Evolutionary conservation across 1,284 basidiomycete genomes (phyloP).

Genomic region (Microbotryum scabiosae): DNA sequence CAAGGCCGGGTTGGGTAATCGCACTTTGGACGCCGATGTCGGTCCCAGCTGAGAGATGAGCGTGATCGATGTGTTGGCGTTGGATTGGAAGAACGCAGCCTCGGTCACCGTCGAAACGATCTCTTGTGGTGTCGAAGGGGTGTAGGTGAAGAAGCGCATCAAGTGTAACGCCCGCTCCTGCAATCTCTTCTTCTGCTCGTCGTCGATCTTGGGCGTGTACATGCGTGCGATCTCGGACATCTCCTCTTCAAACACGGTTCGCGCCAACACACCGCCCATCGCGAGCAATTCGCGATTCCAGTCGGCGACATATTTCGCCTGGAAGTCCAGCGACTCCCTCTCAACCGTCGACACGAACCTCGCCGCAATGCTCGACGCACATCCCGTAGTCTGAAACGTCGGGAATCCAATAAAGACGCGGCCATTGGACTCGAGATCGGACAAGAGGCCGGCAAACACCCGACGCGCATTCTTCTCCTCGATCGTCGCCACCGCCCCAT

Average conservation of each 20-base stretch:
- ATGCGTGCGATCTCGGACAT: constrained; percentile 45
- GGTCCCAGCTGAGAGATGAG: constrained; percentile 76
- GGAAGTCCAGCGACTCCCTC: constrained; percentile 56
- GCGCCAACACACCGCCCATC: constrained; percentile 64
- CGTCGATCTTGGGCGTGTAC: constrained; percentile 40
- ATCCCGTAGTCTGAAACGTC: constrained; percentile 85
- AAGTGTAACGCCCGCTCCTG: constrained; percentile 66
- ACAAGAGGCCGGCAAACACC: constrained; percentile 41
- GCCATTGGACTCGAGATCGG: constrained; percentile 34
- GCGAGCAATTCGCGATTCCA: constrained; percentile 85
- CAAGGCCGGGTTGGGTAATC: constrained; percentile 68
- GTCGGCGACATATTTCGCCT: constrained; percentile 39
- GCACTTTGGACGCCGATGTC: constrained; percentile 59
- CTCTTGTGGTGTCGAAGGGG: constrained; percentile 73
- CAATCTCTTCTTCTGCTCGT: constrained; percentile 49
- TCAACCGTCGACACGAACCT: constrained; percentile 96
- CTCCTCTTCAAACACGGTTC: constrained; percentile 81
- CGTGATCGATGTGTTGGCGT: constrained; percentile 48
- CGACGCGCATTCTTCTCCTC: constrained; percentile 44
- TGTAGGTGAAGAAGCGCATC: constrained; percentile 78
- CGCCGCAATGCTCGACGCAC: constrained; percentile 82
- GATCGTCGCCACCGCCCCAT: constrained; percentile 41
- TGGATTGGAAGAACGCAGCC: constrained; percentile 69
- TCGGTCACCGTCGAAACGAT: constrained; percentile 75
- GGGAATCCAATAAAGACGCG: constrained; percentile 41